These are phyloP conservation scores for Rosa persica DNA, from an alignment of 306 rosid species.

Conservation along the genomic window DNA sequence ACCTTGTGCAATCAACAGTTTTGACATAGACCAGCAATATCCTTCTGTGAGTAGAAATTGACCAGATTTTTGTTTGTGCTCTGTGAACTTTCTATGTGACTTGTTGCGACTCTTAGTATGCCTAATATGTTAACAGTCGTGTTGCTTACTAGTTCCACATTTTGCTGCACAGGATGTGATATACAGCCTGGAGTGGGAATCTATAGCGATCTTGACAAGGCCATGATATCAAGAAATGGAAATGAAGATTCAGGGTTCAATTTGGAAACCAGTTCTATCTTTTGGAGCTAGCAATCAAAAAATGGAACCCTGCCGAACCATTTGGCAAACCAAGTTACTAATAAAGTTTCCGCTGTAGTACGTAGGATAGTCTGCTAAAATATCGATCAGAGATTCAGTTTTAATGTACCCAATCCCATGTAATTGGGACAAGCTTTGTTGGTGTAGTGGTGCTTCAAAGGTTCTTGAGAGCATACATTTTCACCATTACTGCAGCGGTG, in stretches of 20 bases:
- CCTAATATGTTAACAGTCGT: neutral
- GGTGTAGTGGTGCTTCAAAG: neutral
- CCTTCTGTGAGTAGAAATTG: constrained; percentile 66
- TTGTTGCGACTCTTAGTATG: neutral
- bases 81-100: neutral
- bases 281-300: neutral
- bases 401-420: neutral
- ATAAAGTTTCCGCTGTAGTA: neutral
- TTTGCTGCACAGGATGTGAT: constrained; percentile 71
- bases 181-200: constrained; percentile 93
- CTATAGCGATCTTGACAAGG: constrained; percentile 73
- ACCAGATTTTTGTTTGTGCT: constrained; percentile 12
- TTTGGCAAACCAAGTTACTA: neutral
- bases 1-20: constrained; percentile 92
- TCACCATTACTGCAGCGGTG: neutral
- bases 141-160: constrained; percentile 23
- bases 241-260: constrained; percentile 16
- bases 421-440: neutral
- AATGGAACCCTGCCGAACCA: constrained; percentile 10
- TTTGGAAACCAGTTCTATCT: constrained; percentile 3
- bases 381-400: neutral
- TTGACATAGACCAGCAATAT: constrained; percentile 77
- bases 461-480: neutral
- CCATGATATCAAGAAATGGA: constrained; percentile 29
- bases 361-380: neutral